These are phyloP conservation scores for Talaromyces atroroseus DNA, from an alignment of 2,329 filamentous ascomycete species.

Conservation along the genomic window DNA sequence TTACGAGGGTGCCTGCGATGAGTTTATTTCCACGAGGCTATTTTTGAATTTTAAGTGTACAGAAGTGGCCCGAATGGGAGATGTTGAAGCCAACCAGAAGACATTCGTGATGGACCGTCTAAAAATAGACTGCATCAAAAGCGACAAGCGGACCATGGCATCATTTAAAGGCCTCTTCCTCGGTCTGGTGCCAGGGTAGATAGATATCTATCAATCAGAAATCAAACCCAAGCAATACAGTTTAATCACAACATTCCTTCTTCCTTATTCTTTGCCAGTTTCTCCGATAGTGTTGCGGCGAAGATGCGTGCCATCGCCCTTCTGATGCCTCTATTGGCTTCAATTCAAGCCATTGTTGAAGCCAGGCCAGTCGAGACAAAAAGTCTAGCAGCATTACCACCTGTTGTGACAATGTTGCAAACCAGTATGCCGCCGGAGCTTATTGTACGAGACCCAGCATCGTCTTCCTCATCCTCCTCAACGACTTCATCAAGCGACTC, in stretches of 20 bases:
- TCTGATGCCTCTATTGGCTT: conserved; percentile 1
- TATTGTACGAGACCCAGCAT: neutral
- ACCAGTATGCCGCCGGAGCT: neutral
- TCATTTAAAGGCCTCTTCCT: neutral
- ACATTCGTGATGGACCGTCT: neutral
- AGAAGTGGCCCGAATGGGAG: neutral
- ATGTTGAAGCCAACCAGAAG: neutral
- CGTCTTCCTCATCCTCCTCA: neutral
- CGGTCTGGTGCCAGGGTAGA: neutral
- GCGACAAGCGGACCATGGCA: neutral
- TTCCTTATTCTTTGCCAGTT: neutral
- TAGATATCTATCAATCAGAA: neutral
- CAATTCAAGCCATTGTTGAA: neutral
- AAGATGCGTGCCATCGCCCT: conserved; percentile 1
- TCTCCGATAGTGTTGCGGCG: neutral
- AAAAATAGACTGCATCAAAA: neutral
- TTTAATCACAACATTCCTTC: neutral
- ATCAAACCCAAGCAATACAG: neutral
- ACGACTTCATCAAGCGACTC: neutral
- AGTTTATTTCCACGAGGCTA: neutral
- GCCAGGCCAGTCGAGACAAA: conserved; percentile 4
- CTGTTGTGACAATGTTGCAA: neutral
- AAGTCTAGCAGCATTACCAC: neutral
- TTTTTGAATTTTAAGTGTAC: neutral
- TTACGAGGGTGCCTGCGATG: neutral